These are phyloP conservation scores for Gillenia trifoliata DNA, from an alignment of 306 rosid species.

Conservation along the genomic window DNA sequence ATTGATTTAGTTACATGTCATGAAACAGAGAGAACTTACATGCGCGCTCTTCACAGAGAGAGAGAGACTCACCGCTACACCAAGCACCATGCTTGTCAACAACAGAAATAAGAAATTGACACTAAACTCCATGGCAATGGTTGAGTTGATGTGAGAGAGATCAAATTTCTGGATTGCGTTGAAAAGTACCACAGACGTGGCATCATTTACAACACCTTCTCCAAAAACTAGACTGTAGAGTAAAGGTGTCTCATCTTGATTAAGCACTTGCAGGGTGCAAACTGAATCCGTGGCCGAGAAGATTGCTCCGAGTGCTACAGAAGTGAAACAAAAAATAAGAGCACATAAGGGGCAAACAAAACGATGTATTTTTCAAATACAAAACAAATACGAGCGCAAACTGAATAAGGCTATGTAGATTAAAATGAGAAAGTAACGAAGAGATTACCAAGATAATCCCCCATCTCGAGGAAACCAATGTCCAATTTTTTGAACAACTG, in stretches of 20 bases:
- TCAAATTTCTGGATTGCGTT: constrained; percentile 59
- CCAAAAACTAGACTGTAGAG: constrained; percentile 68
- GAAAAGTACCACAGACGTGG: constrained; percentile 64
- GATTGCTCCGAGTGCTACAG: constrained; percentile 64
- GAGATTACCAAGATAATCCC: constrained; percentile 57
- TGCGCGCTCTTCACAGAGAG: not conserved
- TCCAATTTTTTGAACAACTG: constrained; percentile 43
- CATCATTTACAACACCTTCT: constrained; percentile 75
- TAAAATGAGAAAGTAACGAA: constrained; percentile 4
- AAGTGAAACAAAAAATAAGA: constrained; percentile 6
- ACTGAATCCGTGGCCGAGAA: constrained; percentile 68
- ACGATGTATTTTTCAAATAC: not conserved
- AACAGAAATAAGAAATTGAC: constrained; percentile 40
- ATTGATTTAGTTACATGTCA: not conserved
- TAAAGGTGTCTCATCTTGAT: constrained; percentile 69
- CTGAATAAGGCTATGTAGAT: not conserved
- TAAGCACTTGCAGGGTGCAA: constrained; percentile 65
- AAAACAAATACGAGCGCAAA: not conserved
- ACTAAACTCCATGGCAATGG: constrained; percentile 27
- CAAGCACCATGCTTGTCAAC: constrained; percentile 51
- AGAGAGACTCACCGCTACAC: constrained; percentile 45
- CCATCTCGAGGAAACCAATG: constrained; percentile 39
- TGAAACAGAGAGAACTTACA: not conserved
- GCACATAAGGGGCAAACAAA: not conserved
- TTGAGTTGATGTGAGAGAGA: constrained; percentile 44